phyloP scores from a whole-genome alignment of 163 green algal species.

The Scenedesmus sp. region DNA sequence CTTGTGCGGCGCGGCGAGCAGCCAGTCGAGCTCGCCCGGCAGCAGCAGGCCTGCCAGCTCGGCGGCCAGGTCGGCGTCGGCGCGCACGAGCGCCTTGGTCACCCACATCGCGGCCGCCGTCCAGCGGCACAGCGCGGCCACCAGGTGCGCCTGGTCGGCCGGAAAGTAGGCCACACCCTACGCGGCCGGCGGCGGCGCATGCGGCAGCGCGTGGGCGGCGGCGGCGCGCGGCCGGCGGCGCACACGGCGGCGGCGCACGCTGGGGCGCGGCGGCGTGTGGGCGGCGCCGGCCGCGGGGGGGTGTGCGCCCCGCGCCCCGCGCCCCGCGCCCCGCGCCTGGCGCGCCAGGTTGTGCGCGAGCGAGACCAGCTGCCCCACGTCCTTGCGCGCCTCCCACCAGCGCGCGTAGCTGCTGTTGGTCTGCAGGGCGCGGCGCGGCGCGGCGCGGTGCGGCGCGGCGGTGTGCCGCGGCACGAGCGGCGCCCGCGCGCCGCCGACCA shows the following conservation, averaged over 20 bases:
- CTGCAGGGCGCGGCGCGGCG: too few species aligned
- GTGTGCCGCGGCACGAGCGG: too few species aligned
- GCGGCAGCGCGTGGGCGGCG: too few species aligned
- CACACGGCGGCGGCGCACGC: too few species aligned
- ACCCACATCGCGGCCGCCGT: constrained; percentile 26
- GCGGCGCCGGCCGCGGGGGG: too few species aligned
- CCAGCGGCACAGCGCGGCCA: constrained; percentile 16
- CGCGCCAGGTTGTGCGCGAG: constrained; percentile 24
- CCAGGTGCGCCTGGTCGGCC: constrained; percentile 5
- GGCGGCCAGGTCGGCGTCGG: neutral
- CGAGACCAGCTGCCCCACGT: constrained; percentile 43
- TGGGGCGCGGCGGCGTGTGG: too few species aligned
- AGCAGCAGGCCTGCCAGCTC: constrained; percentile 27
- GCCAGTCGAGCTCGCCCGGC: constrained; percentile 34
- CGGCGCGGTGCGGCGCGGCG: too few species aligned
- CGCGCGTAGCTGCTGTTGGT: constrained; percentile 71
- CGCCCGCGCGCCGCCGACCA: too few species aligned
- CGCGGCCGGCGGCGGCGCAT: too few species aligned
- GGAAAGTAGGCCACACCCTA: neutral
- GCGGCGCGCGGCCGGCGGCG: too few species aligned
- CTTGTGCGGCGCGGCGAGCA: constrained; percentile 17
- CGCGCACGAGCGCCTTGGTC: constrained; percentile 29
- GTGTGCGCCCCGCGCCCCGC: too few species aligned
- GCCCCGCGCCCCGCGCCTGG: constrained; percentile 13
- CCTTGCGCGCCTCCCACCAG: constrained; percentile 42